A percentile compares a stretch with the other conserved stretches of the same genome.
Evolutionary conservation across 2,329 filamentous ascomycete species (phyloP).

Genomic region (Cercospora citrullina): DNA sequence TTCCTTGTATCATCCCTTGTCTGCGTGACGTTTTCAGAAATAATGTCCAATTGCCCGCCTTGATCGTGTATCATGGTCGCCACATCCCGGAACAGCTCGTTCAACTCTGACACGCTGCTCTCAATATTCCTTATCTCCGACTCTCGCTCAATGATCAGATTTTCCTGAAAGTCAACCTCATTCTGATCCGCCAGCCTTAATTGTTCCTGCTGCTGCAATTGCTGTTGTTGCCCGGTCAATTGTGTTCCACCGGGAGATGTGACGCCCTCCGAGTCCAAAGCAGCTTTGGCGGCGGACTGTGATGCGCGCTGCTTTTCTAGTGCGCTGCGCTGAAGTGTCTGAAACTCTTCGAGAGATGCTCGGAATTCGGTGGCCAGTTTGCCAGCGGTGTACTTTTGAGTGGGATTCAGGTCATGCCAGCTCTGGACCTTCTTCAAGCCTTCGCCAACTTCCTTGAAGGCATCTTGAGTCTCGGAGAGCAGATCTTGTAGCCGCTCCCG

Average conservation of each 20-base stretch:
- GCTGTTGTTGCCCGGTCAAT: slow-evolving; percentile 54
- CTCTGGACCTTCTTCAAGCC: slow-evolving; percentile 88
- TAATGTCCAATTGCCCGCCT: slow-evolving; percentile 82
- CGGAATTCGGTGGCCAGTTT: slow-evolving; percentile 95
- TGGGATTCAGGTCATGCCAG: slow-evolving; percentile 69
- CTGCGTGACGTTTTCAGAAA: slow-evolving; percentile 83
- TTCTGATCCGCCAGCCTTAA: slow-evolving; percentile 82
- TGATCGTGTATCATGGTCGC: slow-evolving; percentile 95
- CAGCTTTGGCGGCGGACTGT: slow-evolving; percentile 76
- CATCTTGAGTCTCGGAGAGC: slow-evolving; percentile 79
- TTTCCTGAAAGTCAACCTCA: slow-evolving; percentile 97
- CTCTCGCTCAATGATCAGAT: slow-evolving; percentile 92
- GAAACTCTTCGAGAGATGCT: slow-evolving; percentile 84
- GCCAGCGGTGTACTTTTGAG: slow-evolving; percentile 92
- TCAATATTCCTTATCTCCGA: slow-evolving; percentile 97
- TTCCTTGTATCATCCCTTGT: slow-evolving; percentile 79
- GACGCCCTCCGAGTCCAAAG: slow-evolving; percentile 55
- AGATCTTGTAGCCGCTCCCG: slow-evolving; percentile 86
- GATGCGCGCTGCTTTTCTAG: slow-evolving; percentile 91
- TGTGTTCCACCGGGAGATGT: slow-evolving; percentile 43
- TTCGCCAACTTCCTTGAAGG: slow-evolving; percentile 90
- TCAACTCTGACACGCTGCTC: slow-evolving; percentile 90
- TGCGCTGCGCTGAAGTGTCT: slow-evolving; percentile 82
- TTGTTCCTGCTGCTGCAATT: slow-evolving; percentile 62
- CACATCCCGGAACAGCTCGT: slow-evolving; percentile 96